A percentile compares a stretch with the other conserved stretches of the same genome.
Conservation (phyloP, 2,329 filamentous ascomycete species). For the Dactylellina sp. region DNA sequence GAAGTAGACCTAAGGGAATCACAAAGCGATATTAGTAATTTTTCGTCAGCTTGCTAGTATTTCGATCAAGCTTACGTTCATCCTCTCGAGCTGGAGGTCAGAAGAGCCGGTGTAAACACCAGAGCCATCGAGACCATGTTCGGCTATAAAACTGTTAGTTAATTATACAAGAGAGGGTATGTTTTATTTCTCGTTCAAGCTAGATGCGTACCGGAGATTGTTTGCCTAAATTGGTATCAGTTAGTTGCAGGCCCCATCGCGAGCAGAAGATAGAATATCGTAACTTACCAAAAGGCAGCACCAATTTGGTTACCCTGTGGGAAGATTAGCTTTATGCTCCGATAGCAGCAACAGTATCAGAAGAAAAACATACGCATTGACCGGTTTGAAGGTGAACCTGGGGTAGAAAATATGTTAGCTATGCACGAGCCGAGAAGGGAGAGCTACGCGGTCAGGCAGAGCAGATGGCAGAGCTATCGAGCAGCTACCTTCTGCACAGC, state of each 20-base stretch:
- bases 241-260: constrained; percentile 22
- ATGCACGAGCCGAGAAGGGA: constrained; percentile 26
- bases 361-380: constrained; percentile 83
- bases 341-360: constrained; percentile 16
- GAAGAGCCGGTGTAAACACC: constrained; percentile 98
- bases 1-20: constrained; percentile 77
- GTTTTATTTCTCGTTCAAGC: neutral
- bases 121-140: constrained; percentile 96
- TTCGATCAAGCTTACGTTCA: constrained; percentile 74
- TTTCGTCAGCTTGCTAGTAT: too few relatives aligned
- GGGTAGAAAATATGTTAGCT: constrained; percentile 29
- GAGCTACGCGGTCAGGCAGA: constrained; percentile 28
- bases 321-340: constrained; percentile 57
- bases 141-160: constrained; percentile 58
- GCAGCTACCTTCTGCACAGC: neutral
- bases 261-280: constrained; percentile 13
- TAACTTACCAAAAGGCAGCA: constrained; percentile 96
- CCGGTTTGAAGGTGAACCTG: constrained; percentile 95
- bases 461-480: constrained; percentile 14
- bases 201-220: constrained; percentile 66
- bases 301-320: constrained; percentile 96
- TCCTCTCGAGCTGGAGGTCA: constrained; percentile 98
- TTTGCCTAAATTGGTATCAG: constrained; percentile 65
- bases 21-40: neutral
- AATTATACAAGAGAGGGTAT: neutral